A percentile compares a stretch with the other conserved stretches of the same genome.
Evolutionary conservation across 495 filamentous ascomycete genomes (phyloP).

Genomic region (Penicillium parvum): DNA sequence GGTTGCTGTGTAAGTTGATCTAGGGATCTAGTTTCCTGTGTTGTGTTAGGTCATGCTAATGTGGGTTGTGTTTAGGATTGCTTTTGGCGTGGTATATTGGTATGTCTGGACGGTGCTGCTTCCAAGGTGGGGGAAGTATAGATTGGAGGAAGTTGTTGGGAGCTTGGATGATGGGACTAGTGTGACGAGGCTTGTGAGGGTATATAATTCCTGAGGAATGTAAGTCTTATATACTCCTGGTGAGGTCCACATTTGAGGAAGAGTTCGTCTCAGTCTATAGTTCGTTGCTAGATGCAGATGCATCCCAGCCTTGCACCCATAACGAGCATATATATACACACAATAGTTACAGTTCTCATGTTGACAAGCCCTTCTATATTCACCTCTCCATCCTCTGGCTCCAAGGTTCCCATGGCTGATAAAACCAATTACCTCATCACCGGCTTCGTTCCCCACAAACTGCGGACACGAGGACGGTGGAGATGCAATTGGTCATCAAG

Average conservation of each 20-base stretch:
- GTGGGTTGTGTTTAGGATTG: conserved; percentile 44
- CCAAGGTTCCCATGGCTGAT: no score
- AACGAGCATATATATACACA: no score
- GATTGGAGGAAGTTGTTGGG: conserved; percentile 54
- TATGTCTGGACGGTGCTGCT: conserved; percentile 63
- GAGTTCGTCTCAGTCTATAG: no score
- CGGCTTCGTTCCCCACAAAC: not conserved
- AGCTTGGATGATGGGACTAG: conserved; percentile 56
- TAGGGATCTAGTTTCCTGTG: no score
- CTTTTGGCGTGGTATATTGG: conserved; percentile 65
- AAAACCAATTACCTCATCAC: not conserved
- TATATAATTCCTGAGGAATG: conserved; percentile 5
- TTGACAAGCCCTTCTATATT: no score
- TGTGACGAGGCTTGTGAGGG: conserved; percentile 50
- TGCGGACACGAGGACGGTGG: not conserved
- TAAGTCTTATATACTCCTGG: no score
- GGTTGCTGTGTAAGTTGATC: conserved; percentile 56
- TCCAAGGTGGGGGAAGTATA: conserved; percentile 55
- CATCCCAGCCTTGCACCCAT: no score
- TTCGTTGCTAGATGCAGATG: no score
- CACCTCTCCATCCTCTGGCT: no score
- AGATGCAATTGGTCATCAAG: conserved; percentile 10
- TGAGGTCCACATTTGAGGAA: no score
- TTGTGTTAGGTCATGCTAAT: not conserved
- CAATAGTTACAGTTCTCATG: no score